These are phyloP conservation scores for Erythrophleum ivorense DNA, from an alignment of 331 rosid genomes.

Conservation along the genomic window DNA sequence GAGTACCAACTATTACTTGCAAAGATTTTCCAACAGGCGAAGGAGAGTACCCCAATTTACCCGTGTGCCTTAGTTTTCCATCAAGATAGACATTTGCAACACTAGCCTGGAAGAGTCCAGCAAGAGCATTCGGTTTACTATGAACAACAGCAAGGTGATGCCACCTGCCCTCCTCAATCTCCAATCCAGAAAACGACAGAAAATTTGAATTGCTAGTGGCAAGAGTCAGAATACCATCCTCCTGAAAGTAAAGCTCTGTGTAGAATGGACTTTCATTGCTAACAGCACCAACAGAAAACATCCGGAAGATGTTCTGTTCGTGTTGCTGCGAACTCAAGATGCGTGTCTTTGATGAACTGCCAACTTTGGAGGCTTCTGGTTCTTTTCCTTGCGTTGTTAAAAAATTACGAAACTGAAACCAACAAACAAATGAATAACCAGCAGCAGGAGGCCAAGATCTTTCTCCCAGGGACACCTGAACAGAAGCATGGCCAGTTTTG, in stretches of 20 bases:
- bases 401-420: too few species aligned
- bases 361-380: conserved; percentile 61
- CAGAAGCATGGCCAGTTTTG: too few species aligned
- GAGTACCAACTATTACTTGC: conserved; percentile 88
- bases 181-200: conserved; percentile 86
- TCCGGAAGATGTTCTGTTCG: conserved; percentile 64
- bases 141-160: too few species aligned
- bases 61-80: conserved; percentile 94
- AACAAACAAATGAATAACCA: too few species aligned
- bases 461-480: too few species aligned
- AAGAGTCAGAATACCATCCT: conserved; percentile 91
- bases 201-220: conserved; percentile 87
- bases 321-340: conserved; percentile 52
- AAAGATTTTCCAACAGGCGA: conserved; percentile 85
- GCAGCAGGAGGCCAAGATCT: too few species aligned
- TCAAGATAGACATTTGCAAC: conserved; percentile 89
- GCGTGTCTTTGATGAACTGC: conserved; percentile 66
- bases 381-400: conserved; percentile 76
- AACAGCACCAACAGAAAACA: conserved; percentile 92
- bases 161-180: conserved; percentile 96
- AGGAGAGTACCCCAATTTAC: conserved; percentile 94
- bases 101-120: conserved; percentile 97
- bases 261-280: conserved; percentile 66
- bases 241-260: conserved; percentile 90
- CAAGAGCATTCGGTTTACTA: conserved; percentile 99